Evolutionary conservation across 345 rosid species (phyloP), one percentile per base, ranked within the genome.

Genomic region (Angophora floribunda): DNA sequence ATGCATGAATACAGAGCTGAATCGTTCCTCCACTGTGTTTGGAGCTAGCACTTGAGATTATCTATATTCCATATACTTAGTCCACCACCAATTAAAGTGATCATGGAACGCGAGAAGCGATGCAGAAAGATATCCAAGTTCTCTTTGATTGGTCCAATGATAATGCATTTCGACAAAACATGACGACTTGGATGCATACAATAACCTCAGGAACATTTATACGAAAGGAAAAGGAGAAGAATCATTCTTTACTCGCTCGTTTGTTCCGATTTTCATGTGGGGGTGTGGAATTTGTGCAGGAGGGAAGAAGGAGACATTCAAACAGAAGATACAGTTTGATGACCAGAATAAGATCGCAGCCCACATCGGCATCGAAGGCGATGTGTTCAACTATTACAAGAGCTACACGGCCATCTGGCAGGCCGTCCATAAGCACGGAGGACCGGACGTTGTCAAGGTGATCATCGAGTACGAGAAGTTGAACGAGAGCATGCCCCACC

Each of bases 401-500:
- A 6, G 75, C 75, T 63, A 28, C 36, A 63, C 7, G 17, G 75
- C 17, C 57, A 47, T 15, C 36, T 85, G 0, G 52, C 36, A 85
- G 78, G 78, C 78, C 30, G 44, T 85, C 41, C 6, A 17, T 50
- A 16, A 30, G 36, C 21, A n/a, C 41, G 86, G 86, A n/a, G 55
- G 86, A 28, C 55, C 36, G 0, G 22, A 19, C 70, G 22, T 50
- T 6, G 88, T 67, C 9, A 91, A 59, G 41, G 4, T 9, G n/a
- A 75, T 86, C 6, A 15, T 89, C 17, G 89, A 88, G 67, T 92
- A 87, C 55, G 93, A 92, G 89, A 92, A 88, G 57, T 32, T 92
- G 26, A 52, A 87, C 9, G 87, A 87, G 13, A 36, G n/a, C 75
- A 86, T 49, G 21, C 87, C 93, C 5, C 22, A 53, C 59, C 91